Conservation (phyloP, 2,329 filamentous ascomycete species). For the Gremmenia infestans region DNA sequence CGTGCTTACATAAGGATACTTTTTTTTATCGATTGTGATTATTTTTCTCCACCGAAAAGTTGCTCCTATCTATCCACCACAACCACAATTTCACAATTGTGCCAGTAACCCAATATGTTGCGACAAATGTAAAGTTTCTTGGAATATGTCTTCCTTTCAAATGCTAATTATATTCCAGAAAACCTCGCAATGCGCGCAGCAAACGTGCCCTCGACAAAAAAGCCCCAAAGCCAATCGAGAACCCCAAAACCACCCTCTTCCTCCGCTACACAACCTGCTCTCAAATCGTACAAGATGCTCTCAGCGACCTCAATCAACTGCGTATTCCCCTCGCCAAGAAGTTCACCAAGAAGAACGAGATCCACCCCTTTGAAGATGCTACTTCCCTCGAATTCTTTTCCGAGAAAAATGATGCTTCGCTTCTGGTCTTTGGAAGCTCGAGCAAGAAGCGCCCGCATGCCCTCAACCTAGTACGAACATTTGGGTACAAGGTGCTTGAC, state of each 20-base stretch:
- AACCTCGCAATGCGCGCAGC: conserved; percentile 78
- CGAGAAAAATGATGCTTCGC: conserved; percentile 88
- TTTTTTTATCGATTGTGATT: conserved; percentile 19
- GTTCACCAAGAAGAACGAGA: conserved; percentile 94
- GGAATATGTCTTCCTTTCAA: neutral
- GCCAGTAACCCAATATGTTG: conserved; percentile 29
- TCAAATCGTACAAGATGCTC: conserved; percentile 73
- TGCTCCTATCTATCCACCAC: neutral
- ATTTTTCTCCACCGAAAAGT: conserved; percentile 10
- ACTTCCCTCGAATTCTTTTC: conserved; percentile 90
- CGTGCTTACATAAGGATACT: no score
- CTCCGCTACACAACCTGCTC: conserved; percentile 84
- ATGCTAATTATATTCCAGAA: conserved; percentile 37
- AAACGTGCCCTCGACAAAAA: conserved; percentile 93
- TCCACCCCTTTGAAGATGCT: conserved; percentile 90
- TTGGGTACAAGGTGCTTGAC: conserved; percentile 82
- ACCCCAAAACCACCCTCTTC: conserved; percentile 84
- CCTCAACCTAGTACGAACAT: conserved; percentile 76
- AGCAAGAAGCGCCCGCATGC: conserved; percentile 95
- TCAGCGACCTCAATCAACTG: conserved; percentile 79
- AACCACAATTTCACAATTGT: conserved; percentile 8
- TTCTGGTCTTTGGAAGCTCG: conserved; percentile 78
- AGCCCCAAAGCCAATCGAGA: conserved; percentile 83
- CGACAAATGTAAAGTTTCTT: conserved; percentile 29
- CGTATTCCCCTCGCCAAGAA: conserved; percentile 81